Evolutionary conservation across 495 filamentous ascomycete species (phyloP).

Genomic region (Chaetomium tenue): DNA sequence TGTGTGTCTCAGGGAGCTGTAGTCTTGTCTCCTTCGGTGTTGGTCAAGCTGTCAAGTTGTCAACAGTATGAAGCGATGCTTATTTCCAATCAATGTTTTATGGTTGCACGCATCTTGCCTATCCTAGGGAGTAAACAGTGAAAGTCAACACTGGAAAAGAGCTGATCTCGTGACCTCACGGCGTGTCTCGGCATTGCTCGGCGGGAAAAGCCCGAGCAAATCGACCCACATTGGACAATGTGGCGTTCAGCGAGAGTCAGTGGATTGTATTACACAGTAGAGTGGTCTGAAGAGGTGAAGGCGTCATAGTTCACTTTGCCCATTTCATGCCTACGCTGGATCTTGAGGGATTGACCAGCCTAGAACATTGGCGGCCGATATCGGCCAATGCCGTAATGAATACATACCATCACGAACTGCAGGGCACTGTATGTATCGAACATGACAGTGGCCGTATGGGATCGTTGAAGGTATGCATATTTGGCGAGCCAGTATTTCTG

Average conservation of each 20-base stretch:
- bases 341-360: neutral
- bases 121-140: neutral
- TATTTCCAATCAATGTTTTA: neutral
- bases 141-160: neutral
- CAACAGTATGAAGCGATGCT: neutral
- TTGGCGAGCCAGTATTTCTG: too few species aligned
- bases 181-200: neutral
- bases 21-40: neutral
- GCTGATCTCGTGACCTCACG: neutral
- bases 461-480: too few species aligned
- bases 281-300: neutral
- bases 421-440: neutral
- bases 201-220: neutral
- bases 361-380: neutral
- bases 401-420: neutral
- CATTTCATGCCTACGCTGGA: neutral
- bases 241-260: neutral
- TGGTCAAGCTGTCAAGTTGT: neutral
- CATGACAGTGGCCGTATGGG: too few species aligned
- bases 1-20: neutral
- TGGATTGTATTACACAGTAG: too few species aligned
- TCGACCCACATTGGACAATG: neutral
- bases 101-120: too few species aligned
- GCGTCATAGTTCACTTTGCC: neutral
- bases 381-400: neutral